Percentiles rank a stretch among this genome's conserved stretches.
Evolutionary conservation across 2,329 filamentous ascomycete species (phyloP).

Genomic region (Monosporascus sp.): DNA sequence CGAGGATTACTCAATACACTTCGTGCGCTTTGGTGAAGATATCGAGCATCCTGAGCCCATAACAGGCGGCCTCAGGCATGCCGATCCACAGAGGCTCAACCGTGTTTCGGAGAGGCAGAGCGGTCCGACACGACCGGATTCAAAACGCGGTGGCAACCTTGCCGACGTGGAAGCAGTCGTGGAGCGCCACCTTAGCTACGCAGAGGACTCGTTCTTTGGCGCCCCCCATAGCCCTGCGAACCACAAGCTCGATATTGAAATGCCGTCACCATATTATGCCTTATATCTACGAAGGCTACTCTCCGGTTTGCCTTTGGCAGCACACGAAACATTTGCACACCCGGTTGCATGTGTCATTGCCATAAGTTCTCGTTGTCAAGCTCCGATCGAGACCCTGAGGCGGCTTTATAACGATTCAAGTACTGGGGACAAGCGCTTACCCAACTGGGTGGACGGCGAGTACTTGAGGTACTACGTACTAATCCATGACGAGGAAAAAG

Average conservation of each 20-base stretch:
- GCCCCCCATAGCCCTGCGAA: conserved; percentile 32
- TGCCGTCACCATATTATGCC: conserved; percentile 74
- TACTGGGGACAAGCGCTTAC: conserved; percentile 66
- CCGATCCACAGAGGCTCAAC: conserved; percentile 17
- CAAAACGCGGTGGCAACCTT: conserved; percentile 37
- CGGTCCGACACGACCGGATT: conserved; percentile 8
- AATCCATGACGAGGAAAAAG: conserved; percentile 91
- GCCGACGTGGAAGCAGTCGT: conserved; percentile 74
- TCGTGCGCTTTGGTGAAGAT: conserved; percentile 63
- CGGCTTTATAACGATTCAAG: conserved; percentile 82
- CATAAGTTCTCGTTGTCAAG: conserved; percentile 80
- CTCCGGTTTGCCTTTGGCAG: conserved; percentile 69
- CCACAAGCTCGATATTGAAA: conserved; percentile 39
- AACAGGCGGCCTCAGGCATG: conserved; percentile 26
- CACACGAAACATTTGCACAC: conserved; percentile 91
- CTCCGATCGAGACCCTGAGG: conserved; percentile 81
- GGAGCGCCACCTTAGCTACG: conserved; percentile 70
- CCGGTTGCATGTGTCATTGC: conserved; percentile 92
- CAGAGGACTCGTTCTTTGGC: conserved; percentile 54
- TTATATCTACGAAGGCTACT: conserved; percentile 79
- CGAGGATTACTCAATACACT: conserved; percentile 87
- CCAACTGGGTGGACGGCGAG: conserved; percentile 83
- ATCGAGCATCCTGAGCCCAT: conserved; percentile 45
- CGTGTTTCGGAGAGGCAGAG: conserved; percentile 21
- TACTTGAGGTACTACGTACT: conserved; percentile 95